Evolutionary conservation across 2,329 filamentous ascomycete genomes (phyloP), one percentile per base, ranked within the genome.

Genomic region (Huntiella savannae): DNA sequence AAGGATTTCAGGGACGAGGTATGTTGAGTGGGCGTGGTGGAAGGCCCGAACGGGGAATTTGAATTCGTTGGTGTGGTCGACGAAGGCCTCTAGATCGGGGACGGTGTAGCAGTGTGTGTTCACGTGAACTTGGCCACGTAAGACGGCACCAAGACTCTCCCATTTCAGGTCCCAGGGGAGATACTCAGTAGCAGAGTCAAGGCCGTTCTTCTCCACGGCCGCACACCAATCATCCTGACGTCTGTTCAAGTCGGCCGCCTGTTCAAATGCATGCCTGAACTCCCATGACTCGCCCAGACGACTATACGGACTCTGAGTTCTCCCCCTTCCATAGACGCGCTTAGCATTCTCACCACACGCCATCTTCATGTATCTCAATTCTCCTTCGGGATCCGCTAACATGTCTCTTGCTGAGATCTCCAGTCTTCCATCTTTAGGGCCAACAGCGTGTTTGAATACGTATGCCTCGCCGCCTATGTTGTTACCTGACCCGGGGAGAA

Each of bases 351-450:
- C 78, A 33, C 78, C 78, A 52, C 77, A 82, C 0, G 79, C 79
- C 77, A 82, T 82, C 62, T 83, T 82, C 67, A 83, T 79, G 58
- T 79, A 82, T 15, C 79, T 67, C 71, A 76, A 79, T 50, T 64
- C 71, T 16, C 66, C 65, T 37, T 78, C 75, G 0, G 77, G 77
- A 44, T 80, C 75, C 1, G 78, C 77, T 7, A 82, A 63, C 63
- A 82, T 67, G 52, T 79, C 72, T 17, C 65, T 60, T 2, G 71
- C 73, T 45, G 75, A 79, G 38, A 77, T 69, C 57, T 82, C 77
- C 12, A 66, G 61, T 16, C 77, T 69, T 3, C 77, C 74, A 52
- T 79, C 70, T 0, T 63, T 53, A 47, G 65, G 66, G 15, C 76
- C 76, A 8, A 79, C 70, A 7, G 77, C 72, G 50, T 77, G 75